These are phyloP conservation scores for Agapanthus africanus DNA, from an alignment of 106 monocot genomes.

Conservation along the genomic window DNA sequence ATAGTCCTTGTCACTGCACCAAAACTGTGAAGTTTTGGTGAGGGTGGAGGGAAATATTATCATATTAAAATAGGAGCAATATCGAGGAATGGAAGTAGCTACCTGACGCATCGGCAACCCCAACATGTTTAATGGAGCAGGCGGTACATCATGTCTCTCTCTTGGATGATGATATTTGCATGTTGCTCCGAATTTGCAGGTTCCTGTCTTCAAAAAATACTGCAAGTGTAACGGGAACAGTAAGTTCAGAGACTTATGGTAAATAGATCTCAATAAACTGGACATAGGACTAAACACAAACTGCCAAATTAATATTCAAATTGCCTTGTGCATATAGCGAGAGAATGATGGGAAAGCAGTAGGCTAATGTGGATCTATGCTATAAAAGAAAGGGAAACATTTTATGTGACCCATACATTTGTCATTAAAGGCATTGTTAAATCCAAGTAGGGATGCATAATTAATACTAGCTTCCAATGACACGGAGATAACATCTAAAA, in stretches of 20 bases:
- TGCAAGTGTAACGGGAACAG: slow-evolving; percentile 32
- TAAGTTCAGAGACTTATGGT: background rate
- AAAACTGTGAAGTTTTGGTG: too few species aligned
- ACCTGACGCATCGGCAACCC: slow-evolving; percentile 88
- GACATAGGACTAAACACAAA: background rate
- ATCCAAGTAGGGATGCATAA: background rate
- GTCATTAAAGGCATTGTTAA: background rate
- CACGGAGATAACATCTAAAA: background rate
- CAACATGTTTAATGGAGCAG: slow-evolving; percentile 42
- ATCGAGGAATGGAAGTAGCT: slow-evolving; percentile 1
- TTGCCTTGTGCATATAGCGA: background rate
- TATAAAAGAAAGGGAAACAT: background rate
- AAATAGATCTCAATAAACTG: too few species aligned
- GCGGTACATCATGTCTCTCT: slow-evolving; percentile 40
- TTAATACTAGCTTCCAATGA: background rate
- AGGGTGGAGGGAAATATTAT: too few species aligned
- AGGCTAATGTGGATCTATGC: background rate
- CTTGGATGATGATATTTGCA: slow-evolving; percentile 91
- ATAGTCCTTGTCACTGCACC: too few species aligned
- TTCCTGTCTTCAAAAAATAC: slow-evolving; percentile 81
- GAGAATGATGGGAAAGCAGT: background rate
- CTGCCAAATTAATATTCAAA: background rate
- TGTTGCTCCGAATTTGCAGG: slow-evolving; percentile 71
- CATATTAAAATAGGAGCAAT: too few species aligned
- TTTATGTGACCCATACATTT: background rate